A percentile compares a stretch with the other conserved stretches of the same genome.
These are phyloP conservation scores for Linum tenue DNA, from an alignment of 345 rosid genomes.

Conservation along the genomic window DNA sequence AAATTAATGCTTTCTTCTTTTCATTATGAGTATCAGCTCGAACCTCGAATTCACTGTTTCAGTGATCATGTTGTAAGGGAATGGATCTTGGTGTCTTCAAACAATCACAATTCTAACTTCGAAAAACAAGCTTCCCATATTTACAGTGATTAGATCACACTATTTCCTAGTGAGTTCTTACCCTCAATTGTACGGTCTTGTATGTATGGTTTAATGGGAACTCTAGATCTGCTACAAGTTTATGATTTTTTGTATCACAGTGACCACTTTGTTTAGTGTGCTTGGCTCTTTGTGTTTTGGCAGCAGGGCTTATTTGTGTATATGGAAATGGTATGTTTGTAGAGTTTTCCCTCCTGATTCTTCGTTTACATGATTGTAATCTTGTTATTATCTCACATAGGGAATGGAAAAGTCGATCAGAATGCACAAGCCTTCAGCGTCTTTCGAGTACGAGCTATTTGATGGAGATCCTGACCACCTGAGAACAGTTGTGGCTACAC, in stretches of 20 bases:
- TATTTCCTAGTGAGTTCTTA: no score
- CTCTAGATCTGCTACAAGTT: not conserved
- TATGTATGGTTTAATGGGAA: not conserved
- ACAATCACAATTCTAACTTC: no score
- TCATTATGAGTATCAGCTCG: not conserved
- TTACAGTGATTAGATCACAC: no score
- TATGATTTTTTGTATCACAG: not conserved
- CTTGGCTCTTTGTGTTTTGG: no score
- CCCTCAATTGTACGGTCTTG: no score
- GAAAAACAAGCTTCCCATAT: no score
- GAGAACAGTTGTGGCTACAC: conserved; percentile 41
- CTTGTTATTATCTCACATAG: no score
- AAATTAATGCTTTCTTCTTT: no score
- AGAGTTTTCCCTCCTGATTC: not conserved
- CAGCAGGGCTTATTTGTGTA: no score
- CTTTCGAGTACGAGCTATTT: conserved; percentile 47
- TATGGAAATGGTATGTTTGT: not conserved
- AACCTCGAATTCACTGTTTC: not conserved
- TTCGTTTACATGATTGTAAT: not conserved
- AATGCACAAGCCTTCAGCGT: conserved; percentile 14
- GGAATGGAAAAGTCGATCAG: conserved; percentile 29
- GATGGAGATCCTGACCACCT: conserved; percentile 52
- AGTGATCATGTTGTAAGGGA: not conserved
- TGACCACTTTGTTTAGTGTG: no score
- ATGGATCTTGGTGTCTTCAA: not conserved